Evolutionary conservation across 257 asterid species (phyloP).

Genomic region (Solanum bukasovii): DNA sequence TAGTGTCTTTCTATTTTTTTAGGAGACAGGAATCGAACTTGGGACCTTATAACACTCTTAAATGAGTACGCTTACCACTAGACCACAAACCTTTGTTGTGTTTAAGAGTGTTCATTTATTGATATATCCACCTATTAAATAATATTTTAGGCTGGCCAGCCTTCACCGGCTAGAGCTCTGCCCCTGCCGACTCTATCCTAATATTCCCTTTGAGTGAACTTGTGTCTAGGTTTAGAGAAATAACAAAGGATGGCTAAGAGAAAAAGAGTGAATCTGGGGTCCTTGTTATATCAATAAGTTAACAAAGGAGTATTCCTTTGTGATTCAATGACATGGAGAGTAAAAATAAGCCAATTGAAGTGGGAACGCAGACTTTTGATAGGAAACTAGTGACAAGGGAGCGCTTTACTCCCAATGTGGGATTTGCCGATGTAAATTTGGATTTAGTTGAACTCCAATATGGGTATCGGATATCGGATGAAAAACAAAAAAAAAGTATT

Average conservation of each 20-base stretch:
- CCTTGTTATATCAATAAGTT: background rate
- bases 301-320: background rate
- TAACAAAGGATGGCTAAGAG: background rate
- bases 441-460: too few species aligned
- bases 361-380: background rate
- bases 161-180: too few species aligned
- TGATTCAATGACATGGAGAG: background rate
- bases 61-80: background rate
- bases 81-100: too few species aligned
- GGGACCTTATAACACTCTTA: background rate
- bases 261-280: background rate
- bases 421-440: too few species aligned
- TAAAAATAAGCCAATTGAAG: background rate
- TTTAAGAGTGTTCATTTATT: too few species aligned
- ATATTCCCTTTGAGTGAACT: background rate
- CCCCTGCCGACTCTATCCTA: too few species aligned
- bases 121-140: too few species aligned
- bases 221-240: background rate
- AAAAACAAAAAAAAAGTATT: too few species aligned
- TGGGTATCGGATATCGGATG: too few species aligned
- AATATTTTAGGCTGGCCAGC: too few species aligned
- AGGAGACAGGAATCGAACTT: background rate
- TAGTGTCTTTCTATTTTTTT: rapidly evolving
- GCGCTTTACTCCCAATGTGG: too few species aligned
- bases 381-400: background rate